Conservation (phyloP, 176 grass and related monocot species). For the Miscanthus lutarioriparius region DNA sequence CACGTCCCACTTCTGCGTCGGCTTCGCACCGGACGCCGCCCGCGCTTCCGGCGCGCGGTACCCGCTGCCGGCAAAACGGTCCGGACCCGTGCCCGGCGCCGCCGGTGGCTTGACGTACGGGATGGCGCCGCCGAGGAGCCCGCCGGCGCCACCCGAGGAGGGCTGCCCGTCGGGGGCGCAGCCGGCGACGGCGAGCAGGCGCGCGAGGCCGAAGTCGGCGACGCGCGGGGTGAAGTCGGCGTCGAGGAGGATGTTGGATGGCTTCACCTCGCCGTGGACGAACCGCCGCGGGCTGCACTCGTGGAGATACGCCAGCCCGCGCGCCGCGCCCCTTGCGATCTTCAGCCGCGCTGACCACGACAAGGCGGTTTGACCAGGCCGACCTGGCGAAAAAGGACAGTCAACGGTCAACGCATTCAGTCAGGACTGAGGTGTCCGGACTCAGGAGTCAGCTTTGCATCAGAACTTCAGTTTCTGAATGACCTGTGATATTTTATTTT, state of each 20-base stretch:
- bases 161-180: constrained; percentile 2
- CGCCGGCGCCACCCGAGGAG: background rate
- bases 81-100: background rate
- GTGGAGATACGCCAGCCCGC: constrained; percentile 77
- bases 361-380: constrained; percentile 39
- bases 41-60: constrained; percentile 75
- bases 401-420: no score
- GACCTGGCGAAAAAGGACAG: constrained; percentile 31
- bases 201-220: constrained; percentile 79
- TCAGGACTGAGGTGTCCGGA: no score
- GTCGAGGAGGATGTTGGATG: constrained; percentile 93
- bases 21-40: background rate
- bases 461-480: background rate
- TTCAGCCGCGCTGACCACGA: constrained; percentile 63
- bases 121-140: constrained; percentile 44
- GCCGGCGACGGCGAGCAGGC: constrained; percentile 60
- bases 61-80: constrained; percentile 24
- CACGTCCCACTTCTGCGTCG: constrained; percentile 82
- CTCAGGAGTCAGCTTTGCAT: no score
- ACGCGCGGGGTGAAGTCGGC: constrained; percentile 59
- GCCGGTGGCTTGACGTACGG: constrained; percentile 42
- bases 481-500: background rate
- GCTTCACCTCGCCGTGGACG: constrained; percentile 86
- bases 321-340: constrained; percentile 65
- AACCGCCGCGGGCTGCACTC: constrained; percentile 71